phyloP scores from a whole-genome alignment of 1,284 basidiomycete species.

The Trichosporon inkin region DNA sequence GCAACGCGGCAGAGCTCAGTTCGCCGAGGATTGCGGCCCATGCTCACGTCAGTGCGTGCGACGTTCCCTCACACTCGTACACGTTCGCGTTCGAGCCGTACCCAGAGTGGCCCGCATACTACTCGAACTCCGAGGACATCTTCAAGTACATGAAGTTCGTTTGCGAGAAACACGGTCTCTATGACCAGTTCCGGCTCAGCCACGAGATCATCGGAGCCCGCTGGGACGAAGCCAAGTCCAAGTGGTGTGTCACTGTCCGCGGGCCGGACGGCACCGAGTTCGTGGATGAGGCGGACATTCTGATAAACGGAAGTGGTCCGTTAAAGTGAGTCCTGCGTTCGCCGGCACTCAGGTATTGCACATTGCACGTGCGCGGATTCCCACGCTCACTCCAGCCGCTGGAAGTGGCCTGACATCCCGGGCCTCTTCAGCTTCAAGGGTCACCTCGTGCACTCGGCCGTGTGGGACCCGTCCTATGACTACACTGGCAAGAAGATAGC shows the following conservation, averaged over 20 bases:
- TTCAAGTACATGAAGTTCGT: constrained; percentile 22
- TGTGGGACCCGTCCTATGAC: constrained; percentile 21
- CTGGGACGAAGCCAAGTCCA: constrained; percentile 24
- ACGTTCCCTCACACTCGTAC: constrained; percentile 35
- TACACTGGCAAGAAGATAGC: constrained; percentile 19
- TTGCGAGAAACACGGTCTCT: too few species aligned
- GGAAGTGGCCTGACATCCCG: constrained; percentile 37
- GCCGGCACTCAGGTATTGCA: too few species aligned
- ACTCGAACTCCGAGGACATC: constrained; percentile 31
- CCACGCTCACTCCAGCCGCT: constrained; percentile 24
- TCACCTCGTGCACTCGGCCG: constrained; percentile 27
- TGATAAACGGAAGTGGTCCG: constrained; percentile 37
- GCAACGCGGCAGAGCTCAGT: too few species aligned
- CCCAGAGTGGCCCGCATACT: constrained; percentile 28
- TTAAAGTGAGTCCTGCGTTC: not conserved
- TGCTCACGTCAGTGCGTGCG: constrained; percentile 20
- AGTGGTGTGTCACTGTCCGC: constrained; percentile 26
- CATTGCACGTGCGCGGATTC: not conserved
- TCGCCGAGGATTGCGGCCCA: too few species aligned
- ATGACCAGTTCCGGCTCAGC: constrained; percentile 21
- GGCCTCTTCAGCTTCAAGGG: constrained; percentile 29
- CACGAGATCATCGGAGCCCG: constrained; percentile 28
- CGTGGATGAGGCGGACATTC: constrained; percentile 28
- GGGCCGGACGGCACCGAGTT: constrained; percentile 11
- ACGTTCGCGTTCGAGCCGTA: constrained; percentile 29